phyloP scores from a whole-genome alignment of 495 filamentous ascomycete species.

The Sporormia fimetaria region DNA sequence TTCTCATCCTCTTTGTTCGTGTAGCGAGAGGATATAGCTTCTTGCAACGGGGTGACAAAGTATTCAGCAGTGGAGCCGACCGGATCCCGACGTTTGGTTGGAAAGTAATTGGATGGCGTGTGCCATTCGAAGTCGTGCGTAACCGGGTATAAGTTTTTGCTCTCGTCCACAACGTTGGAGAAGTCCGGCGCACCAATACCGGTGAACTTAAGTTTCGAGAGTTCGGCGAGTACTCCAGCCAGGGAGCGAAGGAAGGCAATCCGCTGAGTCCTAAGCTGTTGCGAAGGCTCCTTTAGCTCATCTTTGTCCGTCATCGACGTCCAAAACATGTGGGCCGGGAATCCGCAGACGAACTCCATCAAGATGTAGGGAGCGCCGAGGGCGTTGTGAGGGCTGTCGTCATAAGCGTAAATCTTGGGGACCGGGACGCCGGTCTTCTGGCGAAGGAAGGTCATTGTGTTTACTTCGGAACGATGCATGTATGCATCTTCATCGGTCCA shows the following conservation, averaged over 20 bases:
- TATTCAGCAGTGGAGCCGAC: background rate
- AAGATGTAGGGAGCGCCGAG: constrained; percentile 27
- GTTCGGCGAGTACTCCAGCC: constrained; percentile 30
- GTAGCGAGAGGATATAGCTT: background rate
- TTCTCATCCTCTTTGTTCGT: too few relatives aligned
- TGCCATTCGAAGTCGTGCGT: constrained; percentile 24
- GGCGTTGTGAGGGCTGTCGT: constrained; percentile 12
- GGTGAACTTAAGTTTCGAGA: constrained; percentile 27
- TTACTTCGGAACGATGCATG: background rate
- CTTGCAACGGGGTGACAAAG: background rate
- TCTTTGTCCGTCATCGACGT: constrained; percentile 19
- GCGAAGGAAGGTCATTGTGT: background rate
- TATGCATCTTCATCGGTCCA: constrained; percentile 2
- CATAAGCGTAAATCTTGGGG: constrained; percentile 25
- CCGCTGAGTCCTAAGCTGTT: background rate
- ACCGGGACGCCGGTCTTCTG: constrained; percentile 21
- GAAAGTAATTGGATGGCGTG: constrained; percentile 3
- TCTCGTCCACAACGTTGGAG: constrained; percentile 14
- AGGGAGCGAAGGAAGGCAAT: constrained; percentile 17
- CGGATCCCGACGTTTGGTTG: background rate
- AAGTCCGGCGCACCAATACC: constrained; percentile 7
- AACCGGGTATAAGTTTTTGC: constrained; percentile 12
- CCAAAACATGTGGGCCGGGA: constrained; percentile 27
- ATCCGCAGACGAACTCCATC: constrained; percentile 27
- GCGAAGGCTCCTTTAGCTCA: constrained; percentile 7